A percentile compares a stretch with the other conserved stretches of the same genome.
phyloP scores from a whole-genome alignment of 495 filamentous ascomycete genomes.

The Astrothelium macrocarpum region DNA sequence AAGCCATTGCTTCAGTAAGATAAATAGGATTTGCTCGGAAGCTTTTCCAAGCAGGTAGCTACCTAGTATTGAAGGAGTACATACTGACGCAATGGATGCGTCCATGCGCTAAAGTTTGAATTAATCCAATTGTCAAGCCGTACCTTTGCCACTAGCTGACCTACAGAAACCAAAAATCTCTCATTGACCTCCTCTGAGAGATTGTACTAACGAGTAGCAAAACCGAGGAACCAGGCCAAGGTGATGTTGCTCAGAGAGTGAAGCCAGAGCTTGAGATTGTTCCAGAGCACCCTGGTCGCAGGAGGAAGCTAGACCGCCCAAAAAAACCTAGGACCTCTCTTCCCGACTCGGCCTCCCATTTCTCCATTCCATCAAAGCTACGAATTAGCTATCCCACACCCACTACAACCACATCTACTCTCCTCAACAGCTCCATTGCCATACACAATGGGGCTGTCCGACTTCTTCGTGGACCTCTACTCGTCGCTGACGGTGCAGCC shows the following conservation, averaged over 20 bases:
- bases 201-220: not conserved
- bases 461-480: slow-evolving; percentile 54
- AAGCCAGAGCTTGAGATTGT: not conserved
- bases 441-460: slow-evolving; percentile 52
- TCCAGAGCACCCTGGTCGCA: not conserved
- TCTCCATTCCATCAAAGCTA: not conserved
- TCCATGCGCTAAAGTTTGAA: not conserved
- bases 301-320: not conserved
- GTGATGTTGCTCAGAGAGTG: not conserved
- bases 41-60: too few species aligned
- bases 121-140: not conserved
- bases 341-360: not conserved
- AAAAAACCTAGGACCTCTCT: not conserved
- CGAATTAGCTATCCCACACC: not conserved
- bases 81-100: slow-evolving; percentile 5
- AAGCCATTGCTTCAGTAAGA: too few species aligned
- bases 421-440: slow-evolving; percentile 36
- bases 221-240: not conserved
- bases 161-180: not conserved
- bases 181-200: not conserved
- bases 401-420: not conserved
- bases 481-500: slow-evolving; percentile 47
- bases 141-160: not conserved
- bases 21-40: too few species aligned
- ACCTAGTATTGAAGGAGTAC: not conserved